Conservation (phyloP, 495 filamentous ascomycete genomes). For the Talaromyces adpressus region DNA sequence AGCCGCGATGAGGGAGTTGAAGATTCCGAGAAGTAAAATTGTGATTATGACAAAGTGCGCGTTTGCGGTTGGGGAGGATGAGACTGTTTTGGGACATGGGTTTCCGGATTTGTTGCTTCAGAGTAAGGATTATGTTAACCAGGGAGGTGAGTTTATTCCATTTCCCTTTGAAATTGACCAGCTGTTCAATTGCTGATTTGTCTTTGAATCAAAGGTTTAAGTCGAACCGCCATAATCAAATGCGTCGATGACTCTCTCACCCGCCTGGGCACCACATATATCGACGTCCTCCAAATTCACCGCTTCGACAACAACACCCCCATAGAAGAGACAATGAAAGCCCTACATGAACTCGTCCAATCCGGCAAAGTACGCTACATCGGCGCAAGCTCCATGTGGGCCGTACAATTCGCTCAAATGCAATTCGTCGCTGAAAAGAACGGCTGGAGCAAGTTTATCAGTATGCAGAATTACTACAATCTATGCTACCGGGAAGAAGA, state of each 20-base stretch:
- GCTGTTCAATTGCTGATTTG: too few relatives aligned
- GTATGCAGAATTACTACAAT: conserved; percentile 65
- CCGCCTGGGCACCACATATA: conserved; percentile 52
- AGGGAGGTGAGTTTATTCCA: conserved; percentile 16
- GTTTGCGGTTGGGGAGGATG: conserved; percentile 44
- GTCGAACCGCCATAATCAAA: conserved; percentile 50
- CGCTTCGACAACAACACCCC: conserved; percentile 49
- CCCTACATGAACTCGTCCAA: conserved; percentile 60
- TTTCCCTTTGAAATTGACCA: too few relatives aligned
- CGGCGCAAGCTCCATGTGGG: conserved; percentile 42
- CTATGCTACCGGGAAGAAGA: conserved; percentile 63
- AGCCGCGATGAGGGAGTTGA: conserved; percentile 60
- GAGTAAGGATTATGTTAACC: conserved; percentile 29
- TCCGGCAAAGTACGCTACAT: conserved; percentile 63
- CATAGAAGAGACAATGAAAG: conserved; percentile 66
- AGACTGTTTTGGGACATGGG: conserved; percentile 1
- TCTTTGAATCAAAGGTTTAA: conserved; percentile 30
- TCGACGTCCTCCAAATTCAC: conserved; percentile 44
- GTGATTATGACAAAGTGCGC: conserved; percentile 68
- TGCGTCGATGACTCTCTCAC: conserved; percentile 51
- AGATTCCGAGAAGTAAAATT: conserved; percentile 64
- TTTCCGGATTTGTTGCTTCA: conserved; percentile 12
- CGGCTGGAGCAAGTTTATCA: conserved; percentile 59
- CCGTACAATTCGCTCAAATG: conserved; percentile 13
- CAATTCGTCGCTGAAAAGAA: conserved; percentile 37